These are phyloP conservation scores for Aquilaria sinensis DNA, from an alignment of 345 rosid species.

Conservation along the genomic window DNA sequence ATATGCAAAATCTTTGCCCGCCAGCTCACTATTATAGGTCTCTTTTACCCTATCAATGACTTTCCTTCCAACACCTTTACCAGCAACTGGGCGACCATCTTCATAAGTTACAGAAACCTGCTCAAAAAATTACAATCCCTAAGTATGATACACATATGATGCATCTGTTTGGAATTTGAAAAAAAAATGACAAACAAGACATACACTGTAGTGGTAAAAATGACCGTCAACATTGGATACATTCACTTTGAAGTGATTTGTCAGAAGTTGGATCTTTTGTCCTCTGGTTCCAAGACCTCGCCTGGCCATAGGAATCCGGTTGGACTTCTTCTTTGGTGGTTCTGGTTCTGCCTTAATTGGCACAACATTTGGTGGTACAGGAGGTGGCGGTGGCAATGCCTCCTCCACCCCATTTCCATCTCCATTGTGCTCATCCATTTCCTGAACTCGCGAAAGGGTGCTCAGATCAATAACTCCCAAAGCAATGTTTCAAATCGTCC, in stretches of 20 bases:
- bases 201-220: slow-evolving; percentile 77
- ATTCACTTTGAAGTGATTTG: slow-evolving; percentile 78
- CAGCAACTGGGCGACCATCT: slow-evolving; percentile 82
- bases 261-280: slow-evolving; percentile 42
- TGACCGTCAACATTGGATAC: slow-evolving; percentile 39
- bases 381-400: slow-evolving; percentile 61
- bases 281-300: slow-evolving; percentile 60
- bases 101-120: slow-evolving; percentile 69
- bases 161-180: too few relatives aligned
- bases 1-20: slow-evolving; percentile 71
- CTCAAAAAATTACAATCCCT: background rate
- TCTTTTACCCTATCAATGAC: slow-evolving; percentile 66
- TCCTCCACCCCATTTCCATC: slow-evolving; percentile 34
- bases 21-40: slow-evolving; percentile 51
- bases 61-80: slow-evolving; percentile 64
- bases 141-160: too few relatives aligned
- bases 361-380: slow-evolving; percentile 41
- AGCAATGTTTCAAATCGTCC: too few relatives aligned
- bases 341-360: slow-evolving; percentile 34
- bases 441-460: slow-evolving; percentile 10
- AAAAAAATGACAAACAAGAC: slow-evolving; percentile 7
- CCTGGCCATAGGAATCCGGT: slow-evolving; percentile 56
- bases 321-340: slow-evolving; percentile 35
- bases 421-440: slow-evolving; percentile 37
- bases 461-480: too few relatives aligned